Evolutionary conservation across 1,284 basidiomycete species (phyloP), one percentile per base, ranked within the genome.

Genomic region (Austroboletus niveus): DNA sequence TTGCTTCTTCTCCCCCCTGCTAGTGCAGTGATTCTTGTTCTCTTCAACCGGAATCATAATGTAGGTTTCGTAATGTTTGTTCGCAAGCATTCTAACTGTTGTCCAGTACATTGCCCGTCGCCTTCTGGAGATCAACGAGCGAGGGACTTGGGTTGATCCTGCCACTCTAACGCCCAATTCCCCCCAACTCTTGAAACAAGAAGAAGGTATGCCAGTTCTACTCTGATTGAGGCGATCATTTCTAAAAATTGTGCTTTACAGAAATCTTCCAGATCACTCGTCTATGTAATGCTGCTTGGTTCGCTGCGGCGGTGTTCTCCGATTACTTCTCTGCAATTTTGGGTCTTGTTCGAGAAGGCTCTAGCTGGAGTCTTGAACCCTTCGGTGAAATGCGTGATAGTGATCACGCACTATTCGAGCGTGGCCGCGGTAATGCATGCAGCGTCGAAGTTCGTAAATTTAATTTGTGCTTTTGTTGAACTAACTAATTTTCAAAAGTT

Each of bases 31-130:
- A 69, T 94, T 22, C 75, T 92, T 24, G 78, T 94, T 14, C 64
- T 93, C 15, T 94, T 95, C 76, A 88, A 79, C 60, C 76, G 90
- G 20, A 92, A 92, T 59, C 92, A 95, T 70, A 95, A 95, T 63
- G 88, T 89, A 55, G 57, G 83, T 70, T 39, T 41, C 10, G 11
- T 34, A 4, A 20, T 15, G 50, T 41, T 22, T 10, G 8, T 20
- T 8, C 20, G 22, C 39, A 4, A 7, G 3, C 15, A 24, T 43
- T 6, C 30, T 42, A 27, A 49, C n/a, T 4, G 35, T 40, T 20
- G 31, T 41, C 2, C 42, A 91, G 89, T 91, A 87, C 65, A 92
- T 95, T 57, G 90, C 87, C 6, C 75, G 76, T 55, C 89, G 84
- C 59, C 72, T 95, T 5, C 74, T 89, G 52, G 81, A 87, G 62